Base-by-base conservation (phyloP, 2,329 filamentous ascomycete species). In the Fragosphaeria purpurea region DNA sequence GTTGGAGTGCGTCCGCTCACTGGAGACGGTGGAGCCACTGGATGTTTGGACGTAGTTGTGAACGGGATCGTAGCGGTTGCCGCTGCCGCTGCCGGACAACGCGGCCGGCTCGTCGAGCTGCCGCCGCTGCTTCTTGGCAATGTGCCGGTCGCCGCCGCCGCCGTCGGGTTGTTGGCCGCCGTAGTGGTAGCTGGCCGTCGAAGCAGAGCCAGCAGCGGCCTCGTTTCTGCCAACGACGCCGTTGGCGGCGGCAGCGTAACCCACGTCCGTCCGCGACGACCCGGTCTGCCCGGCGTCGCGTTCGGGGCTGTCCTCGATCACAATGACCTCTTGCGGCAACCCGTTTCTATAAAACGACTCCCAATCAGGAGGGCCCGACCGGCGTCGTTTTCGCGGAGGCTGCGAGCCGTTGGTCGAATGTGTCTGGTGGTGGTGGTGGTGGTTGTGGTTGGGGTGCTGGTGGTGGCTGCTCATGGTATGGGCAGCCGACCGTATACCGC, bases 341-440 rank as follows among this genome's bases (percentile, higher is more conserved):
- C 87, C 87, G 65, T 91, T 90, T 63, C 84, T 85, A 66, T 90
- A 91, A 63, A 90, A 93, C 56, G 77, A 80, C 52, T 78, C 74
- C 87, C 87, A 93, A 67, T 93, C 83, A 46, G 86, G 85, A 57
- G 81, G 75, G 64, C 76, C 77, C 55, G 75, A 79, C 53, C 76
- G 75, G 57, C 77, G 72, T 57, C 76, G 72, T 63, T 80, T 81
- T 57, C 73, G 61, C 37, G 59, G 56, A 22, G 60, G 57, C 50
- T 60, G 64, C 43, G 64, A 59, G 44, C 66, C 64, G 33, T 55
- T 44, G 60, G 55, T 63, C 31, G 63, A 55, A 37, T 63, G 57
- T 40, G 66, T 59, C 38, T 60, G 62, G 39, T 59, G 62, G 40
- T 53, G 53, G 68, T 59, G 70, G 71, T 72, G 53, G 60, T 58